Percentiles rank a stretch among this genome's conserved stretches.
Conservation (phyloP, 345 rosid genomes). For the Eucalyptus lansdowneana region DNA sequence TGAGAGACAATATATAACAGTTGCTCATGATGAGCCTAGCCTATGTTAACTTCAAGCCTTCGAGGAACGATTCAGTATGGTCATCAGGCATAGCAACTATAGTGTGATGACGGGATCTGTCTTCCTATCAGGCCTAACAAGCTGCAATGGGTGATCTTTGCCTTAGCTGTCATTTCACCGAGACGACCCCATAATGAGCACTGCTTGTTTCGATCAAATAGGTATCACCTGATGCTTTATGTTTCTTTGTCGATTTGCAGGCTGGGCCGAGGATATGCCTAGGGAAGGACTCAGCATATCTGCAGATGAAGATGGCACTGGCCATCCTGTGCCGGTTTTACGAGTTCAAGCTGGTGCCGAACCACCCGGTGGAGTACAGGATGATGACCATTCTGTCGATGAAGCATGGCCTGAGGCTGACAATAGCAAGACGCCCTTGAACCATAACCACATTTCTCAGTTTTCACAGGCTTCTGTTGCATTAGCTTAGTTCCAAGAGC, state of each 20-base stretch:
- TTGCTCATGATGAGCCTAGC: not conserved
- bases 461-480: not conserved
- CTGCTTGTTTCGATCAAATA: not conserved
- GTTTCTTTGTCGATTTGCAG: constrained; percentile 7
- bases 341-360: constrained; percentile 53
- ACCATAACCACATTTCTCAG: not conserved
- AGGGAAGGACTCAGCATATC: constrained; percentile 95
- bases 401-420: constrained; percentile 77
- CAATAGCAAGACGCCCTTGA: constrained; percentile 22
- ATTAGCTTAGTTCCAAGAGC: not conserved
- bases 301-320: constrained; percentile 92
- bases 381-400: constrained; percentile 89
- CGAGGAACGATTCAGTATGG: not conserved
- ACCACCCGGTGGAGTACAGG: constrained; percentile 78
- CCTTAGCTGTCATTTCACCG: not conserved
- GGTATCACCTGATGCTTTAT: not conserved
- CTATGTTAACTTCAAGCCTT: not conserved
- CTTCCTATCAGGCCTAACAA: not conserved
- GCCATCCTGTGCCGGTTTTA: constrained; percentile 76
- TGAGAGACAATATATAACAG: not conserved
- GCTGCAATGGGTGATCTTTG: not conserved
- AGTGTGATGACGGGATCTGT: not conserved
- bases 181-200: not conserved
- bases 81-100: not conserved
- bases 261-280: constrained; percentile 94